Conservation (phyloP, 2,329 filamentous ascomycete species). For the Falciphora oryzae region DNA sequence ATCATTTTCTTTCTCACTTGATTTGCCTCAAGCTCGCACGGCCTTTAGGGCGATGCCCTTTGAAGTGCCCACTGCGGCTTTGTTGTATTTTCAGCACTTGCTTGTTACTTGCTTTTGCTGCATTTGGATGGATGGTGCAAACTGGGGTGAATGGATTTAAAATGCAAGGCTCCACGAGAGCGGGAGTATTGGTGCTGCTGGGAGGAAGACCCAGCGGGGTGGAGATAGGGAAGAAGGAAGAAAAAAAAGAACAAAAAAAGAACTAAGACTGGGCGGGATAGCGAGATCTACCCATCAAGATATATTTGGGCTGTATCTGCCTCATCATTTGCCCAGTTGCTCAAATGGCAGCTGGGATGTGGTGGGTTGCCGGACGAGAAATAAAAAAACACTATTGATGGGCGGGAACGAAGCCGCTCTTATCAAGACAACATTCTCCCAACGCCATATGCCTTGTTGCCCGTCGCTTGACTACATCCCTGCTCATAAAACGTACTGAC, state of each 20-base stretch:
- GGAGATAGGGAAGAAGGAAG: not conserved
- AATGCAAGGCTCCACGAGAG: not conserved
- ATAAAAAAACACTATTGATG: not conserved
- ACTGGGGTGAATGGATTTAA: not conserved
- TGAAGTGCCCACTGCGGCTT: not conserved
- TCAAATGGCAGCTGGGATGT: not conserved
- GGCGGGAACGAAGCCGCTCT: not conserved
- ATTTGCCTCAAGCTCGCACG: conserved; percentile 2
- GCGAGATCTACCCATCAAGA: not conserved
- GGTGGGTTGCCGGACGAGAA: not conserved
- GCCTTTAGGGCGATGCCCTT: not conserved
- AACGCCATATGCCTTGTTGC: not conserved
- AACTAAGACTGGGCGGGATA: not conserved
- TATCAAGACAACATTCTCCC: not conserved
- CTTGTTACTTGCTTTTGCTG: not conserved
- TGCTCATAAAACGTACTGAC: no score
- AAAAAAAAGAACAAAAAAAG: not conserved
- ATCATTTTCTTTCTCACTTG: conserved; percentile 2
- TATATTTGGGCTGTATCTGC: not conserved
- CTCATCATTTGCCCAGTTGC: not conserved
- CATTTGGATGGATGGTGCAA: not conserved
- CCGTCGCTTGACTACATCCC: no score
- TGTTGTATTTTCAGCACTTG: not conserved
- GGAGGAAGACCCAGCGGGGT: not conserved
- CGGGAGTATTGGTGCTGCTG: not conserved